phyloP scores from a whole-genome alignment of 768 basidiomycete species.

The Vararia minispora region DNA sequence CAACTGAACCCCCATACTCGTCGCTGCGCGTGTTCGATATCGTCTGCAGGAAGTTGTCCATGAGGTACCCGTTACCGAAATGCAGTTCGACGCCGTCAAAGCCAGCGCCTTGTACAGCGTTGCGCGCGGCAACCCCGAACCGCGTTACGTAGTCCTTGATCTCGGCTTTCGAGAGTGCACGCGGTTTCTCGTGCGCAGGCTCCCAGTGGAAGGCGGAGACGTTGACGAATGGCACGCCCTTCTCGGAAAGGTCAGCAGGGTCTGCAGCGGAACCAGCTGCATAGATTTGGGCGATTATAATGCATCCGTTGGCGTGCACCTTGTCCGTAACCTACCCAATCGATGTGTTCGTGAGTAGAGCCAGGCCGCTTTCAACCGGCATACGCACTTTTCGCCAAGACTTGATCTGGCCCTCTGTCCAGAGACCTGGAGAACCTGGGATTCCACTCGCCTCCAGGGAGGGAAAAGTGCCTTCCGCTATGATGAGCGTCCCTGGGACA shows the following conservation, averaged over 20 bases:
- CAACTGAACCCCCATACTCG: constrained; percentile 46
- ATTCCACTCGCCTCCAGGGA: constrained; percentile 1
- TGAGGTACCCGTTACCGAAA: constrained; percentile 33
- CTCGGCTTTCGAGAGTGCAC: constrained; percentile 13
- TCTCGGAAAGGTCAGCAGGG: neutral
- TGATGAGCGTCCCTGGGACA: constrained; percentile 16
- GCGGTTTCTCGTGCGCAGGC: no score
- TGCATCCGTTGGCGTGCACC: constrained; percentile 23
- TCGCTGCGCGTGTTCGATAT: constrained; percentile 41
- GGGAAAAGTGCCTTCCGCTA: constrained; percentile 25
- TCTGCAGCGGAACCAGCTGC: constrained; percentile 21
- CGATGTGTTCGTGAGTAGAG: no score
- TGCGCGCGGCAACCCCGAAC: constrained; percentile 22
- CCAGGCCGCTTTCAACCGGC: no score
- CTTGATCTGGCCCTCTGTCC: constrained; percentile 1
- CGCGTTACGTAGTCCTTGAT: constrained; percentile 13
- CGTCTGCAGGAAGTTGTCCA: constrained; percentile 40
- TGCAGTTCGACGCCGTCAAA: no score
- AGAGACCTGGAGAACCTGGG: neutral
- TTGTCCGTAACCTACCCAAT: constrained; percentile 23
- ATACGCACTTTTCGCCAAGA: neutral
- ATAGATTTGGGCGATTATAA: constrained; percentile 27
- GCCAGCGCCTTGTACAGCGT: constrained; percentile 20
- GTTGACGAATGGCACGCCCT: neutral
- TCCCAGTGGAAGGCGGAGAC: no score